Base-by-base conservation (phyloP, 495 filamentous ascomycete genomes). In the Aspergillus biplanus region DNA sequence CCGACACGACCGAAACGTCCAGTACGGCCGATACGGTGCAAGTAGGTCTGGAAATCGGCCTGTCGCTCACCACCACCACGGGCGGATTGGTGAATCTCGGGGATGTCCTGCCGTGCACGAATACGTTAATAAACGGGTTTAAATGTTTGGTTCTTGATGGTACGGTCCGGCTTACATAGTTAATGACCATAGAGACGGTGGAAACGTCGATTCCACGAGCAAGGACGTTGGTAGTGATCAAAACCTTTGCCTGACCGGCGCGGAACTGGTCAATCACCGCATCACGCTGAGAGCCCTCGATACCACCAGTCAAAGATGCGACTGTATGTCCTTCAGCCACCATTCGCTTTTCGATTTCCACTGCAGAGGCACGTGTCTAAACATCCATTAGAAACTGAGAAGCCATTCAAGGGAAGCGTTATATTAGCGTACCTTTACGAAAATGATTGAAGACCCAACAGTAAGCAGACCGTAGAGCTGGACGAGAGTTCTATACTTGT, bases 1-100 rank as follows among this genome's bases (percentile, higher is more conserved):
- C 96, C 96, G n/a, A 97, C 92, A 72, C 94, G 92, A 33, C 96
- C 96, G 71, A 98, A 99, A 48, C 96, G 91, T 57, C 96, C 96
- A 1, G 96, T 98, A 71, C 95, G 92, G 61, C 95, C 95, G 71
- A 98, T 98, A 75, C 95, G 91, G 83, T 99, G 95, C 46, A 99
- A 90, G 72, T 99, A 99, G 5, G 96, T 98, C 75, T 97, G 92
- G 31, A 84, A 84, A 69, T 99, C 95, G 3, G 92, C 87, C 39
- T 77, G 67, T 31, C 80, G 74, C 34, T 71, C 63, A 15, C 65
- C 67, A 15, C 65, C 67, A 6, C 65, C 59, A 44, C 39, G 39
- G 33, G 64, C 62, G 27, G 62, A 60, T 13, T 66, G 46, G 54
- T 66, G 63, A 42, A 73, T 13, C 56, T 84, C 82, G 18, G 87